Evolutionary conservation across 1,284 basidiomycete species (phyloP).

Genomic region (Sphaerobolus stellatus): DNA sequence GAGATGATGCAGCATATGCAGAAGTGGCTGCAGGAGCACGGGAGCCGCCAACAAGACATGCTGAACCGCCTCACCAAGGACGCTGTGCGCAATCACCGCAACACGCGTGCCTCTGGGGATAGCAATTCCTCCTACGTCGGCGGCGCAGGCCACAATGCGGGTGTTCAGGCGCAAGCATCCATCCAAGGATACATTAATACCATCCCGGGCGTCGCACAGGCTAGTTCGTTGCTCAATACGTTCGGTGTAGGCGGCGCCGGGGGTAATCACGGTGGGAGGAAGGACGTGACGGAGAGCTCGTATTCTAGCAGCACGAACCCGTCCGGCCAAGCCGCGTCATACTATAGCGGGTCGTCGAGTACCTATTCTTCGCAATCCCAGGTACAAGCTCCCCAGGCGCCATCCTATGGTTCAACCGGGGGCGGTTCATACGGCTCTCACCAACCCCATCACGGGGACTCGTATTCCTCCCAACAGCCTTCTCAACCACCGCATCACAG

Average conservation of each 20-base stretch:
- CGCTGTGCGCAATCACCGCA: slow-evolving; percentile 69
- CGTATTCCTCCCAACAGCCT: background rate
- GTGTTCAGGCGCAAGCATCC: slow-evolving; percentile 45
- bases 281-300: too few species aligned
- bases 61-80: slow-evolving; percentile 65
- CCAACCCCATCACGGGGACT: slow-evolving; percentile 1
- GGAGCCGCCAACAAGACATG: slow-evolving; percentile 50
- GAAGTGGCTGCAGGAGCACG: slow-evolving; percentile 60
- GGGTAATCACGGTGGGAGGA: background rate
- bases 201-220: slow-evolving; percentile 52
- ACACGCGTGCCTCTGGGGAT: slow-evolving; percentile 60
- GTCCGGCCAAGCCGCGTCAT: slow-evolving; percentile 13
- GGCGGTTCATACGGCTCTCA: too few species aligned
- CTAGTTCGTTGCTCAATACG: slow-evolving; percentile 37
- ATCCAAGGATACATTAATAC: slow-evolving; percentile 46
- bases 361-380: background rate
- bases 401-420: too few species aligned
- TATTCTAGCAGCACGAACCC: too few species aligned
- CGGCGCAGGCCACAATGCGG: slow-evolving; percentile 48
- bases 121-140: slow-evolving; percentile 28
- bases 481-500: slow-evolving; percentile 1
- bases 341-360: slow-evolving; percentile 7
- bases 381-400: too few species aligned
- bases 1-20: slow-evolving; percentile 73
- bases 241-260: slow-evolving; percentile 18